phyloP scores from a whole-genome alignment of 202 grass and related monocot species.

The Musa balbisiana region DNA sequence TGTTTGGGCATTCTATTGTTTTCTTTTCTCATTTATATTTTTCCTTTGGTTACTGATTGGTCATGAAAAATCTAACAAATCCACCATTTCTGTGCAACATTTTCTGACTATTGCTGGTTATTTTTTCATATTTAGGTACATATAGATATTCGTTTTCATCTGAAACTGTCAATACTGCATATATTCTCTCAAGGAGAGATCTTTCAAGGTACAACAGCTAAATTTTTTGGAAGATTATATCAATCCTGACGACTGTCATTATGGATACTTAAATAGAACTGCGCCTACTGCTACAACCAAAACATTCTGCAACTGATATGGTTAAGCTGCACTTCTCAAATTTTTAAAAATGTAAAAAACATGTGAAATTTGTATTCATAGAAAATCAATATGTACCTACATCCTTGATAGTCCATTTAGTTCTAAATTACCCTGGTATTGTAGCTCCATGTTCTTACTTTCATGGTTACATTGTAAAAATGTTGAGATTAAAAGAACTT shows the following conservation, averaged over 20 bases:
- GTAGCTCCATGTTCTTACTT: too few relatives aligned
- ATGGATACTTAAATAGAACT: neutral
- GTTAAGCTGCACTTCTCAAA: neutral
- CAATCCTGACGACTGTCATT: too few relatives aligned
- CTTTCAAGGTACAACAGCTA: slow-evolving; percentile 69
- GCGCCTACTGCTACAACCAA: neutral
- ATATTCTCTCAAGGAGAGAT: slow-evolving; percentile 78
- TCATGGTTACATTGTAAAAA: too few relatives aligned
- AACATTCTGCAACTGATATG: neutral
- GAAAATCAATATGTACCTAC: neutral
- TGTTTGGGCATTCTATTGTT: too few relatives aligned
- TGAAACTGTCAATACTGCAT: slow-evolving; percentile 76
- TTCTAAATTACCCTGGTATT: neutral
- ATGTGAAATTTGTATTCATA: neutral
- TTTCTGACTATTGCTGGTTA: neutral
- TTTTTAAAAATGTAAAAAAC: neutral
- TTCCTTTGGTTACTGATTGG: neutral
- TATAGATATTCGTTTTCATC: slow-evolving; percentile 47
- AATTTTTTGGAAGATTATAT: neutral
- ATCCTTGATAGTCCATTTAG: neutral
- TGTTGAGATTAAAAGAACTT: too few relatives aligned
- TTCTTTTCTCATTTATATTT: neutral
- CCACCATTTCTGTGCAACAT: neutral
- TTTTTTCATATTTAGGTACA: slow-evolving; percentile 45
- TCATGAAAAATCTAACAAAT: neutral